These are phyloP conservation scores for Mycena citricolor DNA, from an alignment of 1,284 basidiomycete species.

Conservation along the genomic window DNA sequence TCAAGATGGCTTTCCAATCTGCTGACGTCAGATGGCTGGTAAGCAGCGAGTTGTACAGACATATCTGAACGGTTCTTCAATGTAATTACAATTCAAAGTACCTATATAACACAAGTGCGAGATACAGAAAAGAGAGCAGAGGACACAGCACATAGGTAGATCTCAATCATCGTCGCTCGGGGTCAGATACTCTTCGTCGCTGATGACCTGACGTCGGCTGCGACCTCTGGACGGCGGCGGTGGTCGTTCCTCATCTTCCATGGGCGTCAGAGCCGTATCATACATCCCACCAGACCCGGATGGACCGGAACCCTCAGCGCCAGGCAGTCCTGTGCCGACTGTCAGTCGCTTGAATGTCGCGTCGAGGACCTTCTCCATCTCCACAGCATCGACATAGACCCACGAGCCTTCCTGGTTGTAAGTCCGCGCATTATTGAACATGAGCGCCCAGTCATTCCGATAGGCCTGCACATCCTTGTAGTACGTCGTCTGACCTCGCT, in stretches of 20 bases:
- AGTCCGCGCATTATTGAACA: conserved; percentile 91
- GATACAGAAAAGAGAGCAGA: conserved; percentile 5
- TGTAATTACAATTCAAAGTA: conserved; percentile 17
- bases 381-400: conserved; percentile 92
- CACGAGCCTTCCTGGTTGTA: conserved; percentile 89
- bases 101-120: conserved; percentile 6
- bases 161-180: conserved; percentile 55
- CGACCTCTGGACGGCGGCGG: conserved; percentile 52
- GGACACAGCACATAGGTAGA: conserved; percentile 11
- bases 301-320: conserved; percentile 44
- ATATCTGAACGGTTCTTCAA: too few species aligned
- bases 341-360: conserved; percentile 59
- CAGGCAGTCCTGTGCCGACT: conserved; percentile 69
- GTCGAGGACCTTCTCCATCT: conserved; percentile 86
- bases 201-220: conserved; percentile 67
- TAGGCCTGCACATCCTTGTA: conserved; percentile 80
- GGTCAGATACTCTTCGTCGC: conserved; percentile 74
- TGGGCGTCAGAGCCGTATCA: conserved; percentile 68
- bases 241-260: conserved; percentile 73
- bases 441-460: conserved; percentile 81
- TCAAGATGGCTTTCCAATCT: too few species aligned
- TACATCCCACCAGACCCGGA: conserved; percentile 41
- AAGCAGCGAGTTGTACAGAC: too few species aligned
- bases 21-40: too few species aligned
- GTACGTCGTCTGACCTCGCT: conserved; percentile 69